A percentile compares a stretch with the other conserved stretches of the same genome.
These are phyloP conservation scores for Dichotomopilus funicola DNA, from an alignment of 2,329 filamentous ascomycete species.

Conservation along the genomic window DNA sequence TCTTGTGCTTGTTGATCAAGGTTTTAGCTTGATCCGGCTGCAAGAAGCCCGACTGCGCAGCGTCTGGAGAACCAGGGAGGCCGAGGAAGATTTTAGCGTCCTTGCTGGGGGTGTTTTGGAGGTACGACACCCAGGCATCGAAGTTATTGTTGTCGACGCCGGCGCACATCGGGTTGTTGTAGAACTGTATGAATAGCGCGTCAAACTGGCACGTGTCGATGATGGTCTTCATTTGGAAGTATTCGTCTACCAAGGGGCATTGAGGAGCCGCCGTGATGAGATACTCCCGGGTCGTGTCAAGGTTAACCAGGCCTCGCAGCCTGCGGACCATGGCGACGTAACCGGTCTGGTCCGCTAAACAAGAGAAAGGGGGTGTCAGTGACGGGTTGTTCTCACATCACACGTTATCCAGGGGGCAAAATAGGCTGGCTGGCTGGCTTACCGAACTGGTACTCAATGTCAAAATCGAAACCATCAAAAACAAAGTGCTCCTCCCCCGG, in stretches of 20 bases:
- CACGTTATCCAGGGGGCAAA: neutral
- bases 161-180: constrained; percentile 40
- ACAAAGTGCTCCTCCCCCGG: constrained; percentile 27
- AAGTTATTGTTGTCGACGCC: constrained; percentile 34
- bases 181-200: constrained; percentile 41
- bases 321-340: constrained; percentile 27
- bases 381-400: neutral
- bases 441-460: constrained; percentile 36
- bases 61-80: constrained; percentile 28
- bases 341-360: constrained; percentile 20
- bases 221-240: constrained; percentile 39
- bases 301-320: constrained; percentile 18
- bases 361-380: constrained; percentile 6
- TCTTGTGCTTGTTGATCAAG: constrained; percentile 25
- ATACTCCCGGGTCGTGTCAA: constrained; percentile 26
- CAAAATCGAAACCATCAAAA: constrained; percentile 48
- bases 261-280: constrained; percentile 44
- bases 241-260: constrained; percentile 33
- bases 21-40: constrained; percentile 13
- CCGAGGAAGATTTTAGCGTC: constrained; percentile 35
- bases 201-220: constrained; percentile 35
- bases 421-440: neutral
- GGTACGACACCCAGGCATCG: constrained; percentile 29
- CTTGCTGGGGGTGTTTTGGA: constrained; percentile 28
- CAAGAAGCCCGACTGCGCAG: constrained; percentile 26